Evolutionary conservation across 306 rosid genomes (phyloP).

Genomic region (Quercus mongolica): DNA sequence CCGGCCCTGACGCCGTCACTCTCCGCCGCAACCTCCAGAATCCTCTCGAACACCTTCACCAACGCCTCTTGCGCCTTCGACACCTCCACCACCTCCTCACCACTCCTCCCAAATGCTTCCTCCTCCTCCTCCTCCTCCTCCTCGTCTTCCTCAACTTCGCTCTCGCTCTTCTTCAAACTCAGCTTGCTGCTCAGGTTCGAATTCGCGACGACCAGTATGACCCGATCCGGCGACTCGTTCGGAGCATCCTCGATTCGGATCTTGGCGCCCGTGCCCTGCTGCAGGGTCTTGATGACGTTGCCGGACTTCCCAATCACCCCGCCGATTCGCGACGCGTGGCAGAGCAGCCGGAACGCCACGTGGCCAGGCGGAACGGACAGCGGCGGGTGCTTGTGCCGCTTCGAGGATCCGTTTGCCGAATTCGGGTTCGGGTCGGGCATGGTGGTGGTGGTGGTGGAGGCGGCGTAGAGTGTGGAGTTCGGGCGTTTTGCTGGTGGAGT

Average conservation of each 20-base stretch:
- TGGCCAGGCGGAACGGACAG: slow-evolving; percentile 62
- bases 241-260: slow-evolving; percentile 80
- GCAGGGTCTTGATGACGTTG: slow-evolving; percentile 64
- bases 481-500: slow-evolving; percentile 67
- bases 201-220: slow-evolving; percentile 51
- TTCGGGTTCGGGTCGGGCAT: slow-evolving; percentile 41
- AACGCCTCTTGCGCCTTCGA: slow-evolving; percentile 91
- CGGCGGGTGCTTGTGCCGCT: slow-evolving; percentile 54
- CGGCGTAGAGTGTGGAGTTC: slow-evolving; percentile 16
- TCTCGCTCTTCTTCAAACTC: not conserved
- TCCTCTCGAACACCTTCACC: slow-evolving; percentile 82
- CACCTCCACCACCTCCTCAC: slow-evolving; percentile 44
- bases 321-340: slow-evolving; percentile 84
- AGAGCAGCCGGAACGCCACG: slow-evolving; percentile 77
- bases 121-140: not conserved
- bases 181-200: slow-evolving; percentile 27
- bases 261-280: slow-evolving; percentile 75
- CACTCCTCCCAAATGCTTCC: not conserved
- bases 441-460: not conserved
- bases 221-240: slow-evolving; percentile 69
- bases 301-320: slow-evolving; percentile 96
- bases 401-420: slow-evolving; percentile 47
- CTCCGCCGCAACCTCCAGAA: slow-evolving; percentile 89
- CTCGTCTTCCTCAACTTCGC: not conserved
- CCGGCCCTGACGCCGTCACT: slow-evolving; percentile 53